Conservation (phyloP, 2,329 filamentous ascomycete species). For the Sclerotinia trifoliorum region DNA sequence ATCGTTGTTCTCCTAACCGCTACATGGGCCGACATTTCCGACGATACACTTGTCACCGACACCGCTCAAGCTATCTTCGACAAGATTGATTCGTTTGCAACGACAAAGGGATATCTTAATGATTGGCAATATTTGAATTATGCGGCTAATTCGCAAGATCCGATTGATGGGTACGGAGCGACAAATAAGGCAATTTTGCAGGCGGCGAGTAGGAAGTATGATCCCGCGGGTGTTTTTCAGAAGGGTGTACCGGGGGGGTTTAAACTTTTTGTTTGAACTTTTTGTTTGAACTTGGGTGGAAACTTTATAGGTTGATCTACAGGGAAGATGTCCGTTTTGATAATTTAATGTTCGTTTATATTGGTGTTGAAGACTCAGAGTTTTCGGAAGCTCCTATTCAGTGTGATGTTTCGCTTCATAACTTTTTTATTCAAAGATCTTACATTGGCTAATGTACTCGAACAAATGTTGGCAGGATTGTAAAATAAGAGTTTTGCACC, state of each 20-base stretch:
- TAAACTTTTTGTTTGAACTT: conserved; percentile 28
- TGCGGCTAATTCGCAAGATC: conserved; percentile 44
- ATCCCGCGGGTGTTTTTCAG: conserved; percentile 43
- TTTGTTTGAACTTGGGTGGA: background rate
- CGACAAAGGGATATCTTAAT: background rate
- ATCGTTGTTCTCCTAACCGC: conserved; percentile 8
- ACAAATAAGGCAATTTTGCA: conserved; percentile 42
- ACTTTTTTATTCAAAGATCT: no score
- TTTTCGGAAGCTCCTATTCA: background rate
- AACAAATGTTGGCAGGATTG: no score
- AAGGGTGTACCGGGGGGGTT: conserved; percentile 36
- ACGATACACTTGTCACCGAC: background rate
- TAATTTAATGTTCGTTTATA: background rate
- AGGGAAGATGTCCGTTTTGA: background rate
- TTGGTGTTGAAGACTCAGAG: background rate
- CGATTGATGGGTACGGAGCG: conserved; percentile 44
- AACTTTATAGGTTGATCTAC: background rate
- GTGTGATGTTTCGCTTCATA: background rate
- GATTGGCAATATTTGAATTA: conserved; percentile 46
- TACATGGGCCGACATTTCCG: conserved; percentile 1
- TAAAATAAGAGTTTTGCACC: background rate
- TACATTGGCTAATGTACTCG: no score
- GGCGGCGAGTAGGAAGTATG: conserved; percentile 40
- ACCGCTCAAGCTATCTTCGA: background rate
- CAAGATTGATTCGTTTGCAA: conserved; percentile 3